Conservation (phyloP, 345 rosid species). For the Ceriops zippeliana region DNA sequence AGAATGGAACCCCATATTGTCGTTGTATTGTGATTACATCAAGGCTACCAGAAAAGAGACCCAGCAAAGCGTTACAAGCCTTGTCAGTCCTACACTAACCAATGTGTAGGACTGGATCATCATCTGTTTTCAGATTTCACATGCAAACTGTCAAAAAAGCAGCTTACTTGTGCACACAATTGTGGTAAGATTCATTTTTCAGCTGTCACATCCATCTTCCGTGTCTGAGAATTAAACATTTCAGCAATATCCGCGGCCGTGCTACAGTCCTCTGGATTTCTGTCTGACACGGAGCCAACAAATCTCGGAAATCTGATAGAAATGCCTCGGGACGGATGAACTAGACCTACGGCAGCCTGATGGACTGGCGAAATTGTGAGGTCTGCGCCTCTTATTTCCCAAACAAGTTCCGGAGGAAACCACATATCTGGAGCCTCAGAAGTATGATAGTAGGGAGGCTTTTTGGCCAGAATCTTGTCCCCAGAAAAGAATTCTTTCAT, state of each 20-base stretch:
- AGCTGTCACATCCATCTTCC: constrained; percentile 53
- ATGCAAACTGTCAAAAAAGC: not conserved
- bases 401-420: constrained; percentile 69
- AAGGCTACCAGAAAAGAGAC: too few relatives aligned
- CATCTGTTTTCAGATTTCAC: too few relatives aligned
- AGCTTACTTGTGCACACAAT: not conserved
- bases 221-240: constrained; percentile 67
- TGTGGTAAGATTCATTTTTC: constrained; percentile 4
- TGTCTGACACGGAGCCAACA: constrained; percentile 36
- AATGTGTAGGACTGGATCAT: too few relatives aligned
- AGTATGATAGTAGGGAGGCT: constrained; percentile 69
- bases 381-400: constrained; percentile 88
- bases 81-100: too few relatives aligned
- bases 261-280: constrained; percentile 76
- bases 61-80: too few relatives aligned
- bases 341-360: constrained; percentile 69
- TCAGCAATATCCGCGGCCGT: constrained; percentile 63
- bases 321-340: constrained; percentile 79
- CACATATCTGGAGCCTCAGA: constrained; percentile 76
- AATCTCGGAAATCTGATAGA: constrained; percentile 83
- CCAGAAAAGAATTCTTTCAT: constrained; percentile 71
- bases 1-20: too few relatives aligned
- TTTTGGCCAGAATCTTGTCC: constrained; percentile 58
- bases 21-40: too few relatives aligned
- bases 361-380: constrained; percentile 82